Base-by-base conservation (phyloP, 1,284 basidiomycete genomes). In the Anthracocystis panici-leucophaei region DNA sequence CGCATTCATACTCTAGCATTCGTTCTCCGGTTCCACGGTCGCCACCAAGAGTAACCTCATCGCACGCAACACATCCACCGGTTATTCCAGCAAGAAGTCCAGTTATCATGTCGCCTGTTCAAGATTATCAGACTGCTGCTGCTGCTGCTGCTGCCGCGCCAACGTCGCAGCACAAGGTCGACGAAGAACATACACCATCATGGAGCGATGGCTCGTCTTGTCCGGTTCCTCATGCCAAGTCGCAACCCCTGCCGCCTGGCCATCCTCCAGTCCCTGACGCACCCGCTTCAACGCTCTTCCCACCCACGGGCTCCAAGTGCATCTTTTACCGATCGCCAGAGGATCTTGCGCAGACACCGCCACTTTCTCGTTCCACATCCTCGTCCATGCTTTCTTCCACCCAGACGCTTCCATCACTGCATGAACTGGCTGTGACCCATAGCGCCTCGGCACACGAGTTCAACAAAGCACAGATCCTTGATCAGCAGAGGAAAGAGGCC, bases 211-310 rank as follows among this genome's bases (percentile, higher is more conserved):
- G 57, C 16, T 75, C 73, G 3, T 59, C 59, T 8, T 84, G 83
- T 44, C 83, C 83, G 7, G 83, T 84, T 1, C 79, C 82, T 9
- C 83, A 84, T 52, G 81, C 78, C 21, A 70, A 78, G 50, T 64
- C 69, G 29, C 82, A 83, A 55, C 82, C 83, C 2, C 56, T 84
- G 14, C 83, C 83, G 8, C 83, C 83, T 25, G 83, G 83, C n/a
- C 83, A 84, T 49, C 83, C 83, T 7, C 73, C 79, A 14, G 77
- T 80, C 14, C 59, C 73, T 14, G 61, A 68, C 38, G 77, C 71
- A 7, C 62, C 65, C 7, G 63, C 81, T 5, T 83, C 81, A 5
- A 74, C 68, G 16, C 63, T 84, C 8, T 76, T 77, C 42, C 77
- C 81, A 4, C 83, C 83, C n/a, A 68, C 78, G 2, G 82, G 65